phyloP scores from a whole-genome alignment of 495 filamentous ascomycete genomes.

The Tirmania nivea region DNA sequence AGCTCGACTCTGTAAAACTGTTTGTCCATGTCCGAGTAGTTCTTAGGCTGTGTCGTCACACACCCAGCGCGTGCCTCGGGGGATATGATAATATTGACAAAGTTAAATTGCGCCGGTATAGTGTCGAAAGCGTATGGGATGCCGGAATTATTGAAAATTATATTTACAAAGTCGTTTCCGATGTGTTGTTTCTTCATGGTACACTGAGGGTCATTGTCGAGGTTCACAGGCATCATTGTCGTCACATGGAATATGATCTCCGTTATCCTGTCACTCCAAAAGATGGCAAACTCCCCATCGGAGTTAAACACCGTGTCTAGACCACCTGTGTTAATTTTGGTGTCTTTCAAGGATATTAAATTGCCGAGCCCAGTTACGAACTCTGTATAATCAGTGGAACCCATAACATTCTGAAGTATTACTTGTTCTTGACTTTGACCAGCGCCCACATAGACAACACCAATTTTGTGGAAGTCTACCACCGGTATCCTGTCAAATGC shows the following conservation, averaged over 20 bases:
- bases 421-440: slow-evolving; percentile 60
- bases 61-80: slow-evolving; percentile 52
- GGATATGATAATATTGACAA: slow-evolving; percentile 84
- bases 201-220: slow-evolving; percentile 49
- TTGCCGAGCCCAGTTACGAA: slow-evolving; percentile 66
- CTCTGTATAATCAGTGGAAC: slow-evolving; percentile 63
- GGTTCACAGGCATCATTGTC: slow-evolving; percentile 74
- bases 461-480: slow-evolving; percentile 88
- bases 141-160: slow-evolving; percentile 92
- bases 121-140: slow-evolving; percentile 71
- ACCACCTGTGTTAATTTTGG: slow-evolving; percentile 82
- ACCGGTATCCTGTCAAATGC: slow-evolving; percentile 72
- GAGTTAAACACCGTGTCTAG: slow-evolving; percentile 50
- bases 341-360: slow-evolving; percentile 52
- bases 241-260: slow-evolving; percentile 91
- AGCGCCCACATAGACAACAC: slow-evolving; percentile 74
- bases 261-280: slow-evolving; percentile 83
- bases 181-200: slow-evolving; percentile 83
- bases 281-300: slow-evolving; percentile 71
- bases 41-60: slow-evolving; percentile 25
- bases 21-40: slow-evolving; percentile 16
- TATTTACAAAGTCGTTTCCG: slow-evolving; percentile 95
- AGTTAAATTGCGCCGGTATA: slow-evolving; percentile 84
- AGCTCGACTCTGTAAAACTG: slow-evolving; percentile 69
- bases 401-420: slow-evolving; percentile 64